Evolutionary conservation across 441 rosid genomes (phyloP), one percentile per base, ranked within the genome.

Genomic region (Cnidoscolus chayamansa): DNA sequence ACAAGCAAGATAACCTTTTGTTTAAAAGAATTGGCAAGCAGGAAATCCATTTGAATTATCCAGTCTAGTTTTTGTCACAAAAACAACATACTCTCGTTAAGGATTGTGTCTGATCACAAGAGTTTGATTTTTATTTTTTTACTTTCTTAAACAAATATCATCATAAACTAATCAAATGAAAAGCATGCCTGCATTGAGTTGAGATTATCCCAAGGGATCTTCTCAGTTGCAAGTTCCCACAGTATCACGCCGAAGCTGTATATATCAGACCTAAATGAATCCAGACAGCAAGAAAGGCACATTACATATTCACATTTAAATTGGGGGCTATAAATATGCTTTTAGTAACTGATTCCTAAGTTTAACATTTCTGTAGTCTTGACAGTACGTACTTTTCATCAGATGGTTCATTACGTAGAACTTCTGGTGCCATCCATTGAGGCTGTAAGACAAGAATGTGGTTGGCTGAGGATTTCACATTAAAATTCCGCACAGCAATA

Each of bases 391-490:
- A 95, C 99, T 91, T 95, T 82, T 92, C 99, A 72, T 92, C 96
- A 10, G 97, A 82, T 61, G 90, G 92, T 75, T 95, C 99, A 75
- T 90, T 91, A 9, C 98, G 87, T 71, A 92, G 91, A 85, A 90
- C 95, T 86, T 95, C 99, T 0, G 98, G 99, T 3, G 99, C 99
- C 98, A 95, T 95, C 99, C 99, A 92, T 77, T 94, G 97, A 78
- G 97, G 99, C 98, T 95, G 78, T 73, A 88, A 56, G 74, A 73
- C 25, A 68, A 54, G 47, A 79, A 68, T 57, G 49, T 20, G 49
- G 31, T 56, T 72, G 31, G 70, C 40, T 40, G 60, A 72, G 62
- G 68, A 57, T 67, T 73, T 72, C 68, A 71, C 43, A 20, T 57
- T 65, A 31, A 72, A 48, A 62, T 30, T 74, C 49, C 62, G 56